These are phyloP conservation scores for Dysphania ambrosioides DNA, from an alignment of 148 eudicot species.

Conservation along the genomic window DNA sequence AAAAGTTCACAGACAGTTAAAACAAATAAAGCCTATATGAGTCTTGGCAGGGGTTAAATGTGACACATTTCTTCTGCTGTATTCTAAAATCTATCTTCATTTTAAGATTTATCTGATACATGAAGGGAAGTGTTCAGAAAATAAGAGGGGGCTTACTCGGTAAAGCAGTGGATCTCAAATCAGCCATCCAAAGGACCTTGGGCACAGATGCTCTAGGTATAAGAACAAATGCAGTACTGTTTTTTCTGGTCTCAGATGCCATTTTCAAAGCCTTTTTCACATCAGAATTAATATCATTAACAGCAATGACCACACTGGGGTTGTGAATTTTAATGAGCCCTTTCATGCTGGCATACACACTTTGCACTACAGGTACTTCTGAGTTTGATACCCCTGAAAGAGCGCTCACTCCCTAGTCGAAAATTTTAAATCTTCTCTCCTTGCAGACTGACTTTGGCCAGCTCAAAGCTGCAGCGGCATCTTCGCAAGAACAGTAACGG, in stretches of 20 bases:
- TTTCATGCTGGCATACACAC: constrained; percentile 79
- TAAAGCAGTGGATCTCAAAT: constrained; percentile 74
- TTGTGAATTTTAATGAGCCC: constrained; percentile 78
- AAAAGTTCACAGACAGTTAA: background rate
- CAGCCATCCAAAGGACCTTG: constrained; percentile 96
- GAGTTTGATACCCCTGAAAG: constrained; percentile 57
- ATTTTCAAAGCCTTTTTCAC: constrained; percentile 80
- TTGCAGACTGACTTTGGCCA: constrained; percentile 80
- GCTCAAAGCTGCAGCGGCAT: constrained; percentile 56
- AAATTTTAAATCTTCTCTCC: constrained; percentile 86
- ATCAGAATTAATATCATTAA: constrained; percentile 58
- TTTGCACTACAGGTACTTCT: constrained; percentile 77
- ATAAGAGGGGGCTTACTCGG: constrained; percentile 54
- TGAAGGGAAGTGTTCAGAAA: background rate
- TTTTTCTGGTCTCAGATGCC: constrained; percentile 52
- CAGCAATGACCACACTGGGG: constrained; percentile 70
- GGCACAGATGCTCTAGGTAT: constrained; percentile 64
- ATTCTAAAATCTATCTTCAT: background rate
- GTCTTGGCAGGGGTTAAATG: too few relatives aligned
- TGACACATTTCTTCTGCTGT: background rate
- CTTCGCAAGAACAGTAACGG: constrained; percentile 67
- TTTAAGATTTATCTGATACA: background rate
- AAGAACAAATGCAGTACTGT: constrained; percentile 54
- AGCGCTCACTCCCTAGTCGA: constrained; percentile 74
- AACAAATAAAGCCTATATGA: too few relatives aligned